A percentile compares a stretch with the other conserved stretches of the same genome.
Evolutionary conservation across 306 rosid genomes (phyloP).

Genomic region (Macrotyloma uniflorum): DNA sequence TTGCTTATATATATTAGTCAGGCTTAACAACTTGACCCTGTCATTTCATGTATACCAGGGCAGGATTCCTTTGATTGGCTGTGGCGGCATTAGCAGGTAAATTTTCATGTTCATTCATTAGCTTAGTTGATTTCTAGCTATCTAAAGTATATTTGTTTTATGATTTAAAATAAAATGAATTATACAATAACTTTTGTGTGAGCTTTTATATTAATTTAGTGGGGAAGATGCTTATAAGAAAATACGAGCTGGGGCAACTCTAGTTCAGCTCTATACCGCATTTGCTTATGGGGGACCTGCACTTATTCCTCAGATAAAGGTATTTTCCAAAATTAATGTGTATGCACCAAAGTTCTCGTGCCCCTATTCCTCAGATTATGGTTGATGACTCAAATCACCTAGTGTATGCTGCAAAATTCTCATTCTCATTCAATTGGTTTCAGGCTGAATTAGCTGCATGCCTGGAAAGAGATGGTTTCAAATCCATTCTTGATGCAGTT

Average conservation of each 20-base stretch:
- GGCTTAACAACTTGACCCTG: conserved; percentile 29
- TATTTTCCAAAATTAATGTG: conserved; percentile 29
- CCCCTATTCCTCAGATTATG: conserved; percentile 4
- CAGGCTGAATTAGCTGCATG: conserved; percentile 84
- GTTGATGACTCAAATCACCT: neutral
- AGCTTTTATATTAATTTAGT: conserved; percentile 47
- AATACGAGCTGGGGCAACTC: conserved; percentile 91
- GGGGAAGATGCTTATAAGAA: conserved; percentile 95
- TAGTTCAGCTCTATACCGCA: conserved; percentile 91
- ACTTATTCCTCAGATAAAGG: conserved; percentile 95
- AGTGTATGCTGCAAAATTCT: conserved; percentile 27
- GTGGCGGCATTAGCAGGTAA: conserved; percentile 90
- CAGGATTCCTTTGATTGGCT: conserved; percentile 83
- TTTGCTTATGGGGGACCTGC: conserved; percentile 98
- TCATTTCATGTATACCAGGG: conserved; percentile 63
- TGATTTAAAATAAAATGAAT: neutral
- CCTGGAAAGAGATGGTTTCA: conserved; percentile 95
- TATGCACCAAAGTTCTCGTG: conserved; percentile 13
- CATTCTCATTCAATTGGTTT: conserved; percentile 34
- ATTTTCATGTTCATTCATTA: neutral
- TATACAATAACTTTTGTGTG: conserved; percentile 17
- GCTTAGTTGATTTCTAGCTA: conserved; percentile 26
- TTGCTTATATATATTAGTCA: conserved; percentile 5
- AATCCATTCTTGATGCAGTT: conserved; percentile 78
- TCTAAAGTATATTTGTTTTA: neutral